Conservation (phyloP, 106 monocot species). For the Dactylorhiza incarnata region DNA sequence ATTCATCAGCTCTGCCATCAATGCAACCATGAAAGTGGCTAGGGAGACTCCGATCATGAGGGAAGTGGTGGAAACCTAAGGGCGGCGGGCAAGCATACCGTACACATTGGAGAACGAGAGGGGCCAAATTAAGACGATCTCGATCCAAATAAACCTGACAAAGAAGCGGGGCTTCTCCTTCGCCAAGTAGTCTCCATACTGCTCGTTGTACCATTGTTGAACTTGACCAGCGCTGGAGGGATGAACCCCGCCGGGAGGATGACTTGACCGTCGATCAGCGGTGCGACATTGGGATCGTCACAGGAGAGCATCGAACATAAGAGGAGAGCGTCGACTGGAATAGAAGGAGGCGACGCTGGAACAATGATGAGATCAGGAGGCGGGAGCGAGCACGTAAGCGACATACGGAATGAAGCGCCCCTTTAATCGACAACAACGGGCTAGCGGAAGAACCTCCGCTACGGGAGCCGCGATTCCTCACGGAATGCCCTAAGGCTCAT, state of each 20-base stretch:
- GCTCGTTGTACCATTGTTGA: conserved; percentile 36
- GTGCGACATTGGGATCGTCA: too few species aligned
- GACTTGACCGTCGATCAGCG: conserved; percentile 43
- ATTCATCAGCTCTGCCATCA: too few species aligned
- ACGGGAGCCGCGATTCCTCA: too few species aligned
- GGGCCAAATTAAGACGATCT: conserved; percentile 44
- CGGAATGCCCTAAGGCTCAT: too few species aligned
- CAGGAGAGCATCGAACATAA: too few species aligned
- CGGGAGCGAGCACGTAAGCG: too few species aligned
- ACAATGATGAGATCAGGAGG: too few species aligned
- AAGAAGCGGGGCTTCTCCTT: conserved; percentile 43
- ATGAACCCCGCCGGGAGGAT: conserved; percentile 11
- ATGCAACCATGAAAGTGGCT: conserved; percentile 58
- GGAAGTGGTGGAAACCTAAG: conserved; percentile 39
- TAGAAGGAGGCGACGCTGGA: too few species aligned
- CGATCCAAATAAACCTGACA: conserved; percentile 37
- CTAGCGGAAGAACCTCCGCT: too few species aligned
- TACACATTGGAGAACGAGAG: conserved; percentile 40
- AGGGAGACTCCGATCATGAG: conserved; percentile 32
- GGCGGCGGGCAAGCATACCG: conserved; percentile 27
- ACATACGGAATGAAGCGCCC: too few species aligned
- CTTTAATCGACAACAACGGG: too few species aligned
- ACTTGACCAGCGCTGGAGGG: conserved; percentile 27
- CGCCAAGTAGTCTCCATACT: conserved; percentile 53
- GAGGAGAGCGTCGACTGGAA: too few species aligned